Evolutionary conservation across 2,329 filamentous ascomycete species (phyloP).

Genomic region (Fusarium humuli): DNA sequence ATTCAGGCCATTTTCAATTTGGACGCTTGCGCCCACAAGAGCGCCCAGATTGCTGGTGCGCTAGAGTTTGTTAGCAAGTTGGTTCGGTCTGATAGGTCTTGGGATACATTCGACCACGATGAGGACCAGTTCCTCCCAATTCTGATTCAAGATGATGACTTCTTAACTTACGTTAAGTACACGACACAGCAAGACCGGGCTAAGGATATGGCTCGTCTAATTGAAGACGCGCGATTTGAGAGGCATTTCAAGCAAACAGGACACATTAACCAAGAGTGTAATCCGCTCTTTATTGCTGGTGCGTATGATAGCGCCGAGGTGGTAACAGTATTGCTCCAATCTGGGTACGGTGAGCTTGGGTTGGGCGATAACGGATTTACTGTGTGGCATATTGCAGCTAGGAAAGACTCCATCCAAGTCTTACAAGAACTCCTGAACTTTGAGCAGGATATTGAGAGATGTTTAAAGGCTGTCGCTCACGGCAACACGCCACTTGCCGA

Average conservation of each 20-base stretch:
- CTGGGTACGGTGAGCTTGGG: not conserved
- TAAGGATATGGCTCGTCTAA: not conserved
- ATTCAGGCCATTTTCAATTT: not conserved
- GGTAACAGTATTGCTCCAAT: not conserved
- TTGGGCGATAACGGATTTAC: not conserved
- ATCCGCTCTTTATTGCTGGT: not conserved
- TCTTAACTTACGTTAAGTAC: not conserved
- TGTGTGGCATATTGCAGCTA: not conserved
- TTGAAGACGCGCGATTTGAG: not conserved
- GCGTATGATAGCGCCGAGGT: not conserved
- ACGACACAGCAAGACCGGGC: not conserved
- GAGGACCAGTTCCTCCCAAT: not conserved
- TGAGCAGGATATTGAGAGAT: not conserved
- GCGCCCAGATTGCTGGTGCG: rapidly evolving
- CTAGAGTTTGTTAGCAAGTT: rapidly evolving
- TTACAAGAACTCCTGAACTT: not conserved
- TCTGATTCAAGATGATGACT: not conserved
- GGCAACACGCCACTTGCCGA: not conserved
- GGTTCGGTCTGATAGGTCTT: not conserved
- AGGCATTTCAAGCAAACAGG: not conserved
- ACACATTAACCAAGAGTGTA: not conserved
- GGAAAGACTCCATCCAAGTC: not conserved
- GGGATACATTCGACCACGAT: not conserved
- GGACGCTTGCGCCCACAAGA: not conserved
- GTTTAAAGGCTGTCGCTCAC: not conserved